Evolutionary conservation across 2,329 filamentous ascomycete species (phyloP), one percentile per base, ranked within the genome.

Genomic region (Lizonia empirigonia): DNA sequence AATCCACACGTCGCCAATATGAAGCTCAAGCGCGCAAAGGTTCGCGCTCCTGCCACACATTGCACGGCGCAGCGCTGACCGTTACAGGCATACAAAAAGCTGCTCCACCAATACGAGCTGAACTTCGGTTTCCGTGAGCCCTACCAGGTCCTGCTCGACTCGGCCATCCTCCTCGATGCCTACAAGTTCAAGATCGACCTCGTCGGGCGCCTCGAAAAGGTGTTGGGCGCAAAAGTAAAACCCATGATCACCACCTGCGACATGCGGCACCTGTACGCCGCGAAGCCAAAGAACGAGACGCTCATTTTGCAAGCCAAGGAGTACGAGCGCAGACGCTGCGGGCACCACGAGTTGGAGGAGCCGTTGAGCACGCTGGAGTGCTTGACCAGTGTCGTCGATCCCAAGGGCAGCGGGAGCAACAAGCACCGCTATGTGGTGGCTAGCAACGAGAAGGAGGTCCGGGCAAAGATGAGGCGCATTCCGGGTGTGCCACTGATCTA

Each of bases 121-220:
- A 86, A 85, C 54, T 97, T 96, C 71, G 88, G 89, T 54, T 97
- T 97, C 74, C 90, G 92, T 63, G 89, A 94, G 76, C 91, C 94
- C 9, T 97, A 97, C 77, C 94, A 97, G 36, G 59, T 63, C 45
- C 60, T 63, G 85, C 86, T 97, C 55, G 92, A 96, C 70, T 89
- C 90, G 52, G 85, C 91, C 59, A 90, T 97, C 64, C 83, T 97
- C 42, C 82, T 84, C 67, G 90, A 95, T 71, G 86, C 91, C 18
- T 85, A 88, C 59, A 84, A 85, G 40, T 94, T 89, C 78, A 94
- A 93, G 67, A 96, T 97, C 88, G 68, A 96, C 56, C 79, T 97
- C n/a, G 78, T 89, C 40, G 82, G 83, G 29, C 85, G 87, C 18
- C 78, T 97, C 23, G 85, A 92, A 69, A 83, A 89, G 51, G 94